These are phyloP conservation scores for Kregervanrija fluxuum DNA, from an alignment of 805 yeast species.

Conservation along the genomic window DNA sequence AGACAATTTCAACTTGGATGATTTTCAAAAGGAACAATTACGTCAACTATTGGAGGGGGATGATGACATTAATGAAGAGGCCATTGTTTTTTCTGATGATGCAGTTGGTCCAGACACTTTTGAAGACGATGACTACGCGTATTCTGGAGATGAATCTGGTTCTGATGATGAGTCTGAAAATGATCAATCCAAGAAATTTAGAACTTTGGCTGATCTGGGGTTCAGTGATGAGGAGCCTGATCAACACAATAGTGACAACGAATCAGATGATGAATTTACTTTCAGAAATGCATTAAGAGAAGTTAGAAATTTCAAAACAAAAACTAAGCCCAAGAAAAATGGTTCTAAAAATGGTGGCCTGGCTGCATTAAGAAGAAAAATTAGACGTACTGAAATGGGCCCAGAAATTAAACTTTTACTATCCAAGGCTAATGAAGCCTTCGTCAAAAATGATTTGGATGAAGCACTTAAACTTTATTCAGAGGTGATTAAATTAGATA, in stretches of 20 bases:
- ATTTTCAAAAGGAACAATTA: constrained; percentile 19
- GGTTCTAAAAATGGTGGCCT: constrained; percentile 28
- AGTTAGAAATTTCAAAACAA: constrained; percentile 57
- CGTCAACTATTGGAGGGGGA: constrained; percentile 23
- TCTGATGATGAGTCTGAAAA: constrained; percentile 12
- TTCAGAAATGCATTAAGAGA: constrained; percentile 60
- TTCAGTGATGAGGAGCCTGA: constrained; percentile 26
- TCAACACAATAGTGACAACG: constrained; percentile 24
- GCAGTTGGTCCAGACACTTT: constrained; percentile 13
- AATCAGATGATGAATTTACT: constrained; percentile 36
- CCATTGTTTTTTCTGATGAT: constrained; percentile 23
- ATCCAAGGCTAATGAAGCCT: constrained; percentile 74
- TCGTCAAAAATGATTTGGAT: constrained; percentile 55
- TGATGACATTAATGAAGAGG: constrained; percentile 28
- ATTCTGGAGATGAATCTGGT: constrained; percentile 4
- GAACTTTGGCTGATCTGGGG: constrained; percentile 20
- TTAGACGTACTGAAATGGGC: constrained; percentile 41
- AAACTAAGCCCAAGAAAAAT: constrained; percentile 16
- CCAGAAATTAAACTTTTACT: constrained; percentile 66
- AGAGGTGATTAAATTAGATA: constrained; percentile 72
- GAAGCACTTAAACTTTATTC: constrained; percentile 52
- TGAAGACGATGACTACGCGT: constrained; percentile 10
- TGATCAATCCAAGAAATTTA: constrained; percentile 11
- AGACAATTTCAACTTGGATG: constrained; percentile 19
- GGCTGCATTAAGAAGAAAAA: constrained; percentile 31